phyloP scores from a whole-genome alignment of 257 asterid genomes.

The Penstemon davidsonii region DNA sequence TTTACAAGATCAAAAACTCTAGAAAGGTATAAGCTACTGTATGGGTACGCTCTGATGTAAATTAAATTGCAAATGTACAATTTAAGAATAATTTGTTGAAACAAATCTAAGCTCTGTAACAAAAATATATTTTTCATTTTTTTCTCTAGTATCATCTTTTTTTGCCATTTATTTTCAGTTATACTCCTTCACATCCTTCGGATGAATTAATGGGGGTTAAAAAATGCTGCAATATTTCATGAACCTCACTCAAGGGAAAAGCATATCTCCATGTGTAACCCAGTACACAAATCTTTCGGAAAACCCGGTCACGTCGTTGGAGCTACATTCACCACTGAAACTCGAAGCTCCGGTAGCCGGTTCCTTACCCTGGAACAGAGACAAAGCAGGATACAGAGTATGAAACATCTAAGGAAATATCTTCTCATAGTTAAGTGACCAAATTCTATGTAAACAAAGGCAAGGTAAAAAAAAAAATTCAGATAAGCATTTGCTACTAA shows the following conservation, averaged over 20 bases:
- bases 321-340: constrained; percentile 29
- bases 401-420: constrained; percentile 3
- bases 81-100: constrained; percentile 35
- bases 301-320: constrained; percentile 36
- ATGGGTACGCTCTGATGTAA: constrained; percentile 17
- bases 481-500: background rate
- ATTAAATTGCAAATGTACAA: background rate
- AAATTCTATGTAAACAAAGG: background rate
- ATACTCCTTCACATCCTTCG: constrained; percentile 58
- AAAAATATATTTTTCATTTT: constrained; percentile 32
- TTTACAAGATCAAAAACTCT: constrained; percentile 27
- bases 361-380: constrained; percentile 48
- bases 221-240: constrained; percentile 20
- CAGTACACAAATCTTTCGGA: constrained; percentile 67
- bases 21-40: constrained; percentile 10
- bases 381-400: background rate
- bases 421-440: background rate
- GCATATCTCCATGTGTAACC: constrained; percentile 59
- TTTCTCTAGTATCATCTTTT: constrained; percentile 18
- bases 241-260: constrained; percentile 54
- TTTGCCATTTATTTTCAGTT: constrained; percentile 37
- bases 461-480: background rate
- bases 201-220: constrained; percentile 40
- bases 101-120: constrained; percentile 39
- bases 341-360: constrained; percentile 36